Percentiles rank a stretch among this genome's conserved stretches.
These are phyloP conservation scores for Hypoxylon sp. DNA, from an alignment of 2,329 filamentous ascomycete species.

Conservation along the genomic window DNA sequence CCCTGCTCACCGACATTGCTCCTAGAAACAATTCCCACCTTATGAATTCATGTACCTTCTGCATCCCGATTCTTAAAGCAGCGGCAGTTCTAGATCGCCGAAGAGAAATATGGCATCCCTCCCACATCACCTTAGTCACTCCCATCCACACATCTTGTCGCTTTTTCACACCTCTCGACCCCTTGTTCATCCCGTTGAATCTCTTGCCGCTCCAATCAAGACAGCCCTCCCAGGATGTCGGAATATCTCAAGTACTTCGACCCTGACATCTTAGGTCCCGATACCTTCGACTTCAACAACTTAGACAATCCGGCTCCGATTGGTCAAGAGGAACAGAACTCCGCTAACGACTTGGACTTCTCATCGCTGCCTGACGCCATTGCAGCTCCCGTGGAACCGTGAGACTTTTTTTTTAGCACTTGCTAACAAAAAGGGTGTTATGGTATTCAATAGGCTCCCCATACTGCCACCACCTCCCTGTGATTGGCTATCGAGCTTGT, in stretches of 20 bases:
- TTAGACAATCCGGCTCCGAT: constrained; percentile 26
- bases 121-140: constrained; percentile 20
- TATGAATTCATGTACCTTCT: constrained; percentile 45
- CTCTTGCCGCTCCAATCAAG: constrained; percentile 46
- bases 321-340: constrained; percentile 36
- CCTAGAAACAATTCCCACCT: constrained; percentile 38
- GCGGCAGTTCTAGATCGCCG: neutral
- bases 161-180: constrained; percentile 2
- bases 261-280: constrained; percentile 21
- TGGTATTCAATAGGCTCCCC: no score
- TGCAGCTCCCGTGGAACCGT: constrained; percentile 44
- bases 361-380: constrained; percentile 38
- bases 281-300: constrained; percentile 28
- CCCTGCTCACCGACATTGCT: neutral
- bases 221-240: constrained; percentile 46
- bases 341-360: constrained; percentile 12
- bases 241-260: constrained; percentile 44
- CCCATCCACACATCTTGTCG: neutral
- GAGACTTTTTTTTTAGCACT: constrained; percentile 52
- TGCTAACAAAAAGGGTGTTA: constrained; percentile 56
- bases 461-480: no score
- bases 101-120: constrained; percentile 44
- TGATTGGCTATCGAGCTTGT: neutral
- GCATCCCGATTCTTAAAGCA: constrained; percentile 33
- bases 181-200: constrained; percentile 11